These are phyloP conservation scores for Cruciata laevipes DNA, from an alignment of 257 asterid genomes.

Conservation along the genomic window DNA sequence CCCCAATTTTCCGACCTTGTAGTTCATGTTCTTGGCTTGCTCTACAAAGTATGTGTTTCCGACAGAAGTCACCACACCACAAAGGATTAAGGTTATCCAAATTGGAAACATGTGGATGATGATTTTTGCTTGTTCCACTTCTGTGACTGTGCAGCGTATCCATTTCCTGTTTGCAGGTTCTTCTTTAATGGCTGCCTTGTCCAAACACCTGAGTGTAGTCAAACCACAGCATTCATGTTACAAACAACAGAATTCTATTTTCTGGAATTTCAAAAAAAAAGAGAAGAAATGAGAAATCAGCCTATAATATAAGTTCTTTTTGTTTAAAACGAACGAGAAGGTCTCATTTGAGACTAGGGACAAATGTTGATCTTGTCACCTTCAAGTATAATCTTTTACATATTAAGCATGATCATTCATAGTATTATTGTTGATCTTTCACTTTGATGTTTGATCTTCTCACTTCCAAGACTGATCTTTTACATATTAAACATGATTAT, in stretches of 20 bases:
- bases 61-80: conserved; percentile 42
- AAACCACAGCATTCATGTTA: neutral
- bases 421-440: no score
- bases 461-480: no score
- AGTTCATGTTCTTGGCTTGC: conserved; percentile 49
- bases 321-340: no score
- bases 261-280: no score
- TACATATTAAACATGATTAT: no score
- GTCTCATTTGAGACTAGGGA: no score
- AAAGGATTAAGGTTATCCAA: conserved; percentile 40
- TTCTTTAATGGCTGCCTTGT: conserved; percentile 52
- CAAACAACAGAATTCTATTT: neutral
- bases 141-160: conserved; percentile 35
- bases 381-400: no score
- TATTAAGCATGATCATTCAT: no score
- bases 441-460: no score
- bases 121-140: conserved; percentile 51
- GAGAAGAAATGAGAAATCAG: no score
- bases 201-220: conserved; percentile 32
- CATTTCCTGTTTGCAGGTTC: conserved; percentile 19
- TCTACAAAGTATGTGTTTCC: conserved; percentile 60
- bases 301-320: neutral
- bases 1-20: conserved; percentile 37
- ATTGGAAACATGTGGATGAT: conserved; percentile 50
- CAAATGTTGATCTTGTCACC: no score